Percentiles rank a stretch among this genome's conserved stretches.
Evolutionary conservation across 2,329 filamentous ascomycete species (phyloP).

Genomic region (Corynespora cassiicola): DNA sequence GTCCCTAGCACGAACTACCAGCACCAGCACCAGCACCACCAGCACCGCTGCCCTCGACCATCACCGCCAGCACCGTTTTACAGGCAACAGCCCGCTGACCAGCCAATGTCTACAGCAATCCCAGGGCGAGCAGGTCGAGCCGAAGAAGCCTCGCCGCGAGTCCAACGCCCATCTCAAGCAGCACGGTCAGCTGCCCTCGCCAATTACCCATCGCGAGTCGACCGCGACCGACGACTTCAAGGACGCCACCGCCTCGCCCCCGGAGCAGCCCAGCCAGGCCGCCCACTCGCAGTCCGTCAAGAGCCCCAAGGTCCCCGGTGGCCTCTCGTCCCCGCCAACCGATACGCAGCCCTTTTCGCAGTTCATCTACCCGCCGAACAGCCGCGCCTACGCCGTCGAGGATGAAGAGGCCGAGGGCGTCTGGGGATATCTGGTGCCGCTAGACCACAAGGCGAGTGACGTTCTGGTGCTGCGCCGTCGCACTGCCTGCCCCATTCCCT

Average conservation of each 20-base stretch:
- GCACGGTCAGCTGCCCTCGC: constrained; percentile 76
- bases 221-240: constrained; percentile 68
- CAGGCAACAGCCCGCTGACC: constrained; percentile 22
- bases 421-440: constrained; percentile 92
- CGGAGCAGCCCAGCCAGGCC: constrained; percentile 52
- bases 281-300: constrained; percentile 33
- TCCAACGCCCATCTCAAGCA: constrained; percentile 58
- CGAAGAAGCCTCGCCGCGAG: constrained; percentile 80
- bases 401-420: constrained; percentile 86
- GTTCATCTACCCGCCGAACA: constrained; percentile 73
- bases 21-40: too few species aligned
- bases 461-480: constrained; percentile 78
- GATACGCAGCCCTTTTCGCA: constrained; percentile 85
- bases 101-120: constrained; percentile 63
- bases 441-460: constrained; percentile 74
- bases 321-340: constrained; percentile 69
- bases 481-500: constrained; percentile 69
- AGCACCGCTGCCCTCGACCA: too few species aligned
- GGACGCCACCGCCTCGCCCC: constrained; percentile 74
- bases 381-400: constrained; percentile 80
- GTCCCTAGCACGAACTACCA: constrained; percentile 19
- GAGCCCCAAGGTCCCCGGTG: constrained; percentile 31
- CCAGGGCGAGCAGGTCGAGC: constrained; percentile 67
- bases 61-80: constrained; percentile 3
- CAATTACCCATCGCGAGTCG: constrained; percentile 73